Evolutionary conservation across 495 filamentous ascomycete species (phyloP), one percentile per base, ranked within the genome.

Genomic region (Clavariopsis aquatica): DNA sequence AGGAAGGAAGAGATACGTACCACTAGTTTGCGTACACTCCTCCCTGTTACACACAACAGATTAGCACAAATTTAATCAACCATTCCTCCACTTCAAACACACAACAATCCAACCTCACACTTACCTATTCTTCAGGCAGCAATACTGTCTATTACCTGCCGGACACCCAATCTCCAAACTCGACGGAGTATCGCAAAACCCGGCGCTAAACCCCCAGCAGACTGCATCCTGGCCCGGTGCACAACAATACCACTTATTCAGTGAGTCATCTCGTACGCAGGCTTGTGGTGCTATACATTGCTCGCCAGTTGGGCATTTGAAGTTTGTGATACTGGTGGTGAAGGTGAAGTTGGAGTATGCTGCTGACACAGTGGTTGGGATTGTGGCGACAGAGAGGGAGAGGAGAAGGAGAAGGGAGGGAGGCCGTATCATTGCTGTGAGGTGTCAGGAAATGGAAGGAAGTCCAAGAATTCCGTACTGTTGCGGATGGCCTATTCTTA

Each of bases 241-340:
- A 49, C 56, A 59, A 22, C 56, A 59, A 28, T 59, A 59, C 22
- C 15, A 29, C 24, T 59, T 59, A 28, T 59, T 22, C 2, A 59
- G 22, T 9, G 34, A 1, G 13, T 6, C 24, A 17, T 59, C 56
- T n/a, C 17, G 56, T 4, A 34, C 56, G 26, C 56, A 59, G 5
- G 43, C 56, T 5, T 29, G 20, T 3, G 56, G 56, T 17, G 56
- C 27, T 22, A 31, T 13, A 43, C 56, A 59, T 5, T 59, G 38
- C 31, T 5, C 31, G 12, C 31, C 31, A 17, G 15, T 15, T n/a
- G 38, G 38, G n/a, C 38, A 43, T 2, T 17, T 6, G 13, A 15
- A 43, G 3, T 6, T 2, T 3, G 38, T 10, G 8, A 2, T n/a
- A 17, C n/a, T 43, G 38, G 38, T 43, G 3, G 38, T 17, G 38